phyloP scores from a whole-genome alignment of 2,329 filamentous ascomycete genomes.

The Venturia oleaginea region DNA sequence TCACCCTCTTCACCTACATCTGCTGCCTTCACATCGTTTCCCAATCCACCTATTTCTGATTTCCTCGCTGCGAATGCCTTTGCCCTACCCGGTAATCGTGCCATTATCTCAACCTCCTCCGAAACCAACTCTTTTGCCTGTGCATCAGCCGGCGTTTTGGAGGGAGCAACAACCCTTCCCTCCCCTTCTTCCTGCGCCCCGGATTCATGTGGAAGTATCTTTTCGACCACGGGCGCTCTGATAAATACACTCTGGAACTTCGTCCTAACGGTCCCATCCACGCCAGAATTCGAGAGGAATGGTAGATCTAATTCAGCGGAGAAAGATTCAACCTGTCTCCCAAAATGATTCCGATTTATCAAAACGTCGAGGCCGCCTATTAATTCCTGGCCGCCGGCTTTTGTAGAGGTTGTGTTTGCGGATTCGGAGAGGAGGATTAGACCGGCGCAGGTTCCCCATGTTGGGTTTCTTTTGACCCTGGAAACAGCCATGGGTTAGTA shows the following conservation, averaged over 20 bases:
- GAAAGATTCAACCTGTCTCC: conserved; percentile 87
- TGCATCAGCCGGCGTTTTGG: conserved; percentile 38
- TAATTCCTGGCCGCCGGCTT: conserved; percentile 83
- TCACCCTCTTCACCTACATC: conserved; percentile 50
- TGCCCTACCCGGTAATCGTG: conserved; percentile 44
- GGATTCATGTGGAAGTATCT: conserved; percentile 48
- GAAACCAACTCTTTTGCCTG: conserved; percentile 36
- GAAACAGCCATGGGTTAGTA: conserved; percentile 10
- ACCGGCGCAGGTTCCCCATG: conserved; percentile 94
- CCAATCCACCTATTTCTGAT: conserved; percentile 14
- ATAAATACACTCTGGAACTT: conserved; percentile 86
- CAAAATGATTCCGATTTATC: conserved; percentile 92
- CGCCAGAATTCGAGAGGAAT: conserved; percentile 45
- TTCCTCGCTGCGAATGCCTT: conserved; percentile 32
- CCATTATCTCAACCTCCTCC: conserved; percentile 49
- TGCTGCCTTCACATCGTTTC: conserved; percentile 38
- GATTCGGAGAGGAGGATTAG: conserved; percentile 83
- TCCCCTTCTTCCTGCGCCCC: conserved; percentile 45
- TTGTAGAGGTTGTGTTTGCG: conserved; percentile 63
- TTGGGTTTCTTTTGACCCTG: conserved; percentile 67
- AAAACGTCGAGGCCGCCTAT: conserved; percentile 86
- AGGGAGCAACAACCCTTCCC: conserved; percentile 45
- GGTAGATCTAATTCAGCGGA: conserved; percentile 64
- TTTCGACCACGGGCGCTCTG: conserved; percentile 84
- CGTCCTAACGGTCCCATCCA: conserved; percentile 18